phyloP scores from a whole-genome alignment of 169 alveolate species.

The Perkinsus olseni region DNA sequence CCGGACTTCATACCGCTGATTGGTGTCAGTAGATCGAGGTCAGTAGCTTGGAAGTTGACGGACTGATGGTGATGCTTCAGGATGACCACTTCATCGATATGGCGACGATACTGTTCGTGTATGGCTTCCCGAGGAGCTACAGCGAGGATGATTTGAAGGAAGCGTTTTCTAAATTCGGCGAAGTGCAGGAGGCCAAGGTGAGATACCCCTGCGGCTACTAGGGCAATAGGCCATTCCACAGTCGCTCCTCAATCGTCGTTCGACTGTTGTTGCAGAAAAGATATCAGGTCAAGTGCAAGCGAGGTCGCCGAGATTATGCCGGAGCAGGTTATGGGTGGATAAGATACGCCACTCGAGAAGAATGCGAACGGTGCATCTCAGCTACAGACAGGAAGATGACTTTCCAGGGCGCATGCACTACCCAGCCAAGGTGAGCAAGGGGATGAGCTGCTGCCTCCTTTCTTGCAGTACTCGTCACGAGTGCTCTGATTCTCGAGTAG shows the following conservation, averaged over 20 bases:
- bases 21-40: too few species aligned
- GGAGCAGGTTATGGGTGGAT: neutral
- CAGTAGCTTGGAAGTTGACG: too few species aligned
- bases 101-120: neutral
- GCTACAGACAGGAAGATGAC: neutral
- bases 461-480: too few species aligned
- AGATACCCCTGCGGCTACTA: too few species aligned
- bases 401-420: neutral
- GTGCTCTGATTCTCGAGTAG: too few species aligned
- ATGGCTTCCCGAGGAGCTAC: neutral
- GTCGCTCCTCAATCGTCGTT: too few species aligned
- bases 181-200: neutral
- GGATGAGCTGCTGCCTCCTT: too few species aligned
- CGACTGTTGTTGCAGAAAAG: too few species aligned
- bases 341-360: neutral
- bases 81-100: neutral
- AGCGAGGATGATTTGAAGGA: neutral
- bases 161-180: neutral
- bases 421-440: neutral
- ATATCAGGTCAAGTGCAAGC: neutral
- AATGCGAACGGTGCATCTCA: neutral
- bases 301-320: neutral
- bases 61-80: too few species aligned
- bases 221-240: too few species aligned
- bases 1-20: too few species aligned